Base-by-base conservation (phyloP, 2,329 filamentous ascomycete genomes). In the Byssochlamys sp. region DNA sequence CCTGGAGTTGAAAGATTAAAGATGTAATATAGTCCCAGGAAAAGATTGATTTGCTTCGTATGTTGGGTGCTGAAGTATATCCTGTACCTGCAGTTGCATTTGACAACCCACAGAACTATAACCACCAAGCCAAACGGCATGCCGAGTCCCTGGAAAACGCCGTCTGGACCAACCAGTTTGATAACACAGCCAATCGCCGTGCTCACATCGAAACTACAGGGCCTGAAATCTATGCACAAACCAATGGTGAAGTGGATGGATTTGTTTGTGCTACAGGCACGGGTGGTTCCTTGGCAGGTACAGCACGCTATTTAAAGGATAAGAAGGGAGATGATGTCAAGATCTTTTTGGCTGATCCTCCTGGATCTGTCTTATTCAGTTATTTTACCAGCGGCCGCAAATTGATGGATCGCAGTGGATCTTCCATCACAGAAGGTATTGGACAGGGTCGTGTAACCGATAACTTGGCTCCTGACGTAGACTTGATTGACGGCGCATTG, bases 111-210 rank as follows among this genome's bases (percentile, higher is more conserved):
- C 80, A 91, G 51, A 99, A 99, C 77, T 99, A 97, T 81, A 99
- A 99, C 77, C 92, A 97, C 77, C 92, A 96, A 78, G 94, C 94
- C 3, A 83, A 82, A 59, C 80, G 92, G 49, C 92, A 97, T 75
- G 94, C 94, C n/a, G 91, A 94, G 72, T 74, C 80, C 2, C 76
- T 95, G 53, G 86, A 90, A 14, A 94, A 94, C 67, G 91, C 92
- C 7, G 91, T 97, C 12, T 99, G 94, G 94, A 99, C 94, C 51
- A 95, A 99, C 76, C 94, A 99, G 77, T 99, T 99, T 76, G 94
- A 99, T 73, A 99, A 99, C 78, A 85, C 82, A 55, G 94, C 94
- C 55, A 99, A 99, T 76, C 83, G 94, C 55, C 86, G 89, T 68
- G 94, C 94, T 52, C 94, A 99, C 72, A 87, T 97, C 65, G 92